Percentiles rank a stretch among this genome's conserved stretches.
phyloP scores from a whole-genome alignment of 176 grass and related monocot genomes.

The Hyparrhenia diplandra region DNA sequence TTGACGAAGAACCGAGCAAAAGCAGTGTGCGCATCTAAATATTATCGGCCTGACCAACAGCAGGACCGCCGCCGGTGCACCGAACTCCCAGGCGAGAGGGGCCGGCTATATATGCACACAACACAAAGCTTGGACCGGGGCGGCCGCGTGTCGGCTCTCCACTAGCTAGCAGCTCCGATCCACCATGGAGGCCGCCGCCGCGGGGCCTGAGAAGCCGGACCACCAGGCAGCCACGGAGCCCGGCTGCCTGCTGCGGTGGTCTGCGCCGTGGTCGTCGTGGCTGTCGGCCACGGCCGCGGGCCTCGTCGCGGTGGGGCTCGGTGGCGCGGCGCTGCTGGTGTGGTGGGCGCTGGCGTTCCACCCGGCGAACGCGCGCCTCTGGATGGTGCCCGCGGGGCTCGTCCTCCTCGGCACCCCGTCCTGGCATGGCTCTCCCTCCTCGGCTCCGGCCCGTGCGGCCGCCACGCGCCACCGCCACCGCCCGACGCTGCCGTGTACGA shows the following conservation, averaged over 20 bases:
- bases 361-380: slow-evolving; percentile 61
- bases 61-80: slow-evolving; percentile 16
- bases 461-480: neutral
- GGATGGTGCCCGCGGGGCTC: slow-evolving; percentile 93
- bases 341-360: slow-evolving; percentile 92
- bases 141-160: slow-evolving; percentile 2
- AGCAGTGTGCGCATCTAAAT: neutral
- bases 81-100: neutral
- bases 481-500: neutral
- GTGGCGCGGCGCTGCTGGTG: slow-evolving; percentile 68
- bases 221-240: neutral
- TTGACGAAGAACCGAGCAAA: neutral
- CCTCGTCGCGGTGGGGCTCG: slow-evolving; percentile 41
- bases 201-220: slow-evolving; percentile 7
- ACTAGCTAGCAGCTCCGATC: neutral
- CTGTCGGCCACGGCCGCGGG: slow-evolving; percentile 9
- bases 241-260: neutral
- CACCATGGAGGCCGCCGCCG: slow-evolving; percentile 32
- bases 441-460: slow-evolving; percentile 37
- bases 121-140: neutral
- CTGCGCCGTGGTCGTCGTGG: slow-evolving; percentile 12
- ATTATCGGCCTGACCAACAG: neutral
- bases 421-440: slow-evolving; percentile 70
- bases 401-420: slow-evolving; percentile 76
- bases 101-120: slow-evolving; percentile 5